These are phyloP conservation scores for Daldinia decipiens DNA, from an alignment of 495 filamentous ascomycete genomes.

Conservation along the genomic window DNA sequence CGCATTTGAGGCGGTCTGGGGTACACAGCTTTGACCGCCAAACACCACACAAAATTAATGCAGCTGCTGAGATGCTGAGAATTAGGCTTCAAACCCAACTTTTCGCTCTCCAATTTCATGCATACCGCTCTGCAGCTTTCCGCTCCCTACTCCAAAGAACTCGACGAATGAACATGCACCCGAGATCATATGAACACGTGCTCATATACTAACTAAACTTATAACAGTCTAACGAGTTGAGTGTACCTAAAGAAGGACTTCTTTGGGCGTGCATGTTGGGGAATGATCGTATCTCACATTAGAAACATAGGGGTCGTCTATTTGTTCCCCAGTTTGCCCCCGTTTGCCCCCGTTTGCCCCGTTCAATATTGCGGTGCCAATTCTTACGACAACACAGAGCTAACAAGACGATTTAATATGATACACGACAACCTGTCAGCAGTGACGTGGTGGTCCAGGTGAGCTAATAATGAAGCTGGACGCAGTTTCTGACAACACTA, in stretches of 20 bases:
- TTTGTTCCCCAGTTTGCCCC: conserved; percentile 16
- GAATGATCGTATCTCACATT: conserved; percentile 13
- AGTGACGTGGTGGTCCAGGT: conserved; percentile 24
- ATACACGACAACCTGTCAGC: conserved; percentile 17
- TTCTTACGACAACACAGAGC: conserved; percentile 23
- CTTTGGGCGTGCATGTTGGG: conserved; percentile 6
- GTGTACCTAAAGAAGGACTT: neutral
- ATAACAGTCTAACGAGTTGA: neutral
- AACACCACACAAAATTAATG: neutral
- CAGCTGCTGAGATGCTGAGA: conserved; percentile 19
- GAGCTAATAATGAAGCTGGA: conserved; percentile 16
- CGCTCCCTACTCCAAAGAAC: neutral
- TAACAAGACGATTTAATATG: conserved; percentile 13
- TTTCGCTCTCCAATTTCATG: conserved; percentile 21
- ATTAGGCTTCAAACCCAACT: conserved; percentile 20
- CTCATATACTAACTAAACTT: neutral
- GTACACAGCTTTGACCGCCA: conserved; percentile 8
- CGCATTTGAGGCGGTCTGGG: conserved; percentile 14
- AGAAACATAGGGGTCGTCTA: neutral
- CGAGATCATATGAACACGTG: conserved; percentile 4
- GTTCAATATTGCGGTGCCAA: conserved; percentile 7
- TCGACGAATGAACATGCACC: neutral
- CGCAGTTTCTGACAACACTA: conserved; percentile 3
- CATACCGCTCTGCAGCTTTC: conserved; percentile 17
- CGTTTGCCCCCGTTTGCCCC: conserved; percentile 13